Conservation (phyloP, 805 yeast genomes). For the Starmerella davenportii region DNA sequence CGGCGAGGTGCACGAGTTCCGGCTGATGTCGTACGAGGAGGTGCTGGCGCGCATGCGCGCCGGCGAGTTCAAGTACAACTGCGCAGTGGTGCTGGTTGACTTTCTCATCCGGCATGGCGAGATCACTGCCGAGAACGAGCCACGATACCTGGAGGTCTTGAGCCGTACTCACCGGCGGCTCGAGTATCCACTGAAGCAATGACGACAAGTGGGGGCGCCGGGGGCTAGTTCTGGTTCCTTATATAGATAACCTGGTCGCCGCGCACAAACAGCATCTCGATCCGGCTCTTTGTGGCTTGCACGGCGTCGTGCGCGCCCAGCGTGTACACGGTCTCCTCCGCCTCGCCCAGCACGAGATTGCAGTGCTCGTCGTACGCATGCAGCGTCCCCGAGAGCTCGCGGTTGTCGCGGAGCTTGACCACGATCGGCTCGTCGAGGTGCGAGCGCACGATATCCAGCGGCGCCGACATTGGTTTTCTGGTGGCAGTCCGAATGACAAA, state of each 20-base stretch:
- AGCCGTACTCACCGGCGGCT: conserved; percentile 46
- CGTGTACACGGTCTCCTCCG: conserved; percentile 60
- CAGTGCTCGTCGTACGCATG: conserved; percentile 96
- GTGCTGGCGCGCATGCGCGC: conserved; percentile 31
- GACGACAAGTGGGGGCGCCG: too few relatives aligned
- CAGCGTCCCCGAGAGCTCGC: conserved; percentile 76
- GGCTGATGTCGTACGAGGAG: conserved; percentile 42
- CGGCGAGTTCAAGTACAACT: conserved; percentile 74
- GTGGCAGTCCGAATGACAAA: neutral
- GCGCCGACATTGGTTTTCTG: conserved; percentile 33
- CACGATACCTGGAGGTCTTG: conserved; percentile 42
- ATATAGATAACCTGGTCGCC: conserved; percentile 93
- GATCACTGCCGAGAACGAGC: conserved; percentile 47
- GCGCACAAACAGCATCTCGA: conserved; percentile 86
- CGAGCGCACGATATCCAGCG: conserved; percentile 74
- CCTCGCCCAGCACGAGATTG: conserved; percentile 86
- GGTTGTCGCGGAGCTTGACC: conserved; percentile 82
- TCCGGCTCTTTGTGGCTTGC: conserved; percentile 33
- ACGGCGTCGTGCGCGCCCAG: conserved; percentile 32
- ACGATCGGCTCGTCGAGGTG: conserved; percentile 73
- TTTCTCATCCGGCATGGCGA: conserved; percentile 75
- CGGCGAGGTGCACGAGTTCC: conserved; percentile 60
- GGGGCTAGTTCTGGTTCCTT: neutral
- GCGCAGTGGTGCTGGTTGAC: conserved; percentile 63
- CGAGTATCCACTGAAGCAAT: conserved; percentile 46